phyloP scores from a whole-genome alignment of 768 basidiomycete genomes.

The Podaxis sp. region DNA sequence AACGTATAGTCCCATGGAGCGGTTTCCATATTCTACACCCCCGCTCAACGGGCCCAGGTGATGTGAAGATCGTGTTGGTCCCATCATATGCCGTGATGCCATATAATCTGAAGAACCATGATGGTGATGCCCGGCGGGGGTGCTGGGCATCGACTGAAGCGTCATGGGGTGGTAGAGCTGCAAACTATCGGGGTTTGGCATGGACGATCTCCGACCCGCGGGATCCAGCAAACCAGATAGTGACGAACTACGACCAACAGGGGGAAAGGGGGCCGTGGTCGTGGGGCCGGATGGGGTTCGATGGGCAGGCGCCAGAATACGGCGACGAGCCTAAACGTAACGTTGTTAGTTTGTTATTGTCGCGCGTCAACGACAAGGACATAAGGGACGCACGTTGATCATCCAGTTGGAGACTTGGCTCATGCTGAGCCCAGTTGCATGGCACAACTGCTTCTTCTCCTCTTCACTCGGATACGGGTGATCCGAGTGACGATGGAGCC shows the following conservation, averaged over 20 bases:
- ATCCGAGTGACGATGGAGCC: conserved; percentile 86
- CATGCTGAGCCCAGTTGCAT: conserved; percentile 85
- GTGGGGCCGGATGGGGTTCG: conserved; percentile 75
- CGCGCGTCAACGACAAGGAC: not conserved
- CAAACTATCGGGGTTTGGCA: conserved; percentile 65
- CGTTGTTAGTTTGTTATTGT: not conserved
- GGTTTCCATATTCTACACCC: conserved; percentile 36
- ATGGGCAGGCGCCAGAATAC: conserved; percentile 82
- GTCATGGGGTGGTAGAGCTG: conserved; percentile 82
- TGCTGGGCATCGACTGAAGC: conserved; percentile 57
- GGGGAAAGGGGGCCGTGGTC: conserved; percentile 72
- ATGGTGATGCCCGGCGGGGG: conserved; percentile 36
- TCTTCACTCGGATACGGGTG: conserved; percentile 90
- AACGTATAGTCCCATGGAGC: conserved; percentile 35
- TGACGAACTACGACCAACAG: conserved; percentile 43
- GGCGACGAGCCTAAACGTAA: conserved; percentile 63
- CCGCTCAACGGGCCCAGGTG: conserved; percentile 35
- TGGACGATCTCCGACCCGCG: conserved; percentile 58
- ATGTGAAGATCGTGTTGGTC: conserved; percentile 35
- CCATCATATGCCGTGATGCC: conserved; percentile 46
- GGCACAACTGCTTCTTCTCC: conserved; percentile 87
- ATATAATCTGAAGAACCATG: conserved; percentile 39
- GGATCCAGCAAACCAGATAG: conserved; percentile 41
- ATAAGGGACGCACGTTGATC: conserved; percentile 63
- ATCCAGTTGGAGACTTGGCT: conserved; percentile 92